These are phyloP conservation scores for Pachysolen tannophilus DNA, from an alignment of 805 yeast genomes.

Conservation along the genomic window DNA sequence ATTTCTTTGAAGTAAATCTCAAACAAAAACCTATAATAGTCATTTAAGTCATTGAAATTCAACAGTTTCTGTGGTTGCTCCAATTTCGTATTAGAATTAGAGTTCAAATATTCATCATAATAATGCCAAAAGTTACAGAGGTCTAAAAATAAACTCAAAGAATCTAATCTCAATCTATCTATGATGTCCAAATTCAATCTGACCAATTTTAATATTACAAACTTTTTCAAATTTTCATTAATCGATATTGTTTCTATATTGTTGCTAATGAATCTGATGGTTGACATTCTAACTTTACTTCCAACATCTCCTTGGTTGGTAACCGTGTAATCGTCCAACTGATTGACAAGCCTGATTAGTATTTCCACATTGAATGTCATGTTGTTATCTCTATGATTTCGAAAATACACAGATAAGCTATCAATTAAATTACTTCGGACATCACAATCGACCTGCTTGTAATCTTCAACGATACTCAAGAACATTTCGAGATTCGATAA, in stretches of 20 bases:
- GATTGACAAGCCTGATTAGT: constrained; percentile 18
- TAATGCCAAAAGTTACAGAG: constrained; percentile 16
- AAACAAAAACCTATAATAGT: constrained; percentile 23
- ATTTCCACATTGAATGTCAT: constrained; percentile 8
- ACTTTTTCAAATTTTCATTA: constrained; percentile 6
- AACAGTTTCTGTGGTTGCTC: constrained; percentile 4
- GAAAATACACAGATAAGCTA: constrained; percentile 18
- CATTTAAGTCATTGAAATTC: constrained; percentile 4
- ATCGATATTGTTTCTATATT: constrained; percentile 16
- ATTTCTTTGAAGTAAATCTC: constrained; percentile 13
- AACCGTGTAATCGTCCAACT: constrained; percentile 68
- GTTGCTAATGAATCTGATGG: constrained; percentile 30
- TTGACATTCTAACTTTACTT: constrained; percentile 51
- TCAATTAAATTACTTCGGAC: constrained; percentile 18
- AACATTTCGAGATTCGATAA: constrained; percentile 14
- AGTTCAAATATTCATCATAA: constrained; percentile 5
- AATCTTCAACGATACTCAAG: constrained; percentile 19
- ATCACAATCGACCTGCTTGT: constrained; percentile 20
- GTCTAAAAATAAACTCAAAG: constrained; percentile 30
- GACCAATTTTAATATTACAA: constrained; percentile 30
- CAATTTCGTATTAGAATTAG: neutral
- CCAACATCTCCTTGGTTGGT: constrained; percentile 94
- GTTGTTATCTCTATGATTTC: constrained; percentile 14
- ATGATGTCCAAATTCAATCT: constrained; percentile 59
- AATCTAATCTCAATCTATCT: constrained; percentile 38